A percentile compares a stretch with the other conserved stretches of the same genome.
Evolutionary conservation across 2,329 filamentous ascomycete species (phyloP).

Genomic region (Nemania sp.): DNA sequence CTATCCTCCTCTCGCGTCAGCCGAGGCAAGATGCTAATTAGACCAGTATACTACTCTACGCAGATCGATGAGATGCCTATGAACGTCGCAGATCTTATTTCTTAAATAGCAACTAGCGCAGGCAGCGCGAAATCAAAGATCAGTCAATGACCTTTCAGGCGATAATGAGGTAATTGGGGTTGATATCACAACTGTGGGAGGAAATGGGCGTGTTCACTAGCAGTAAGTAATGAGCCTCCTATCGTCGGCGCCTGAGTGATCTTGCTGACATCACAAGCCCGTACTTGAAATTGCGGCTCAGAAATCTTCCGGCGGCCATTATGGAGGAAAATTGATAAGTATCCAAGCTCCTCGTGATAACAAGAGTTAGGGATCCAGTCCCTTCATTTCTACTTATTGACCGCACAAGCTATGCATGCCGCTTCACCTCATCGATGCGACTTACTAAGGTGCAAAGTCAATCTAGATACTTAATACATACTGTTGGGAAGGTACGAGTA

Average conservation of each 20-base stretch:
- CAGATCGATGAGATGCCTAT: slow-evolving; percentile 99
- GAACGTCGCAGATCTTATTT: slow-evolving; percentile 74
- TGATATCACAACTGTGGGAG: slow-evolving; percentile 33
- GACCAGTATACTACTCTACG: slow-evolving; percentile 84
- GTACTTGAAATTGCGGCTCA: slow-evolving; percentile 15
- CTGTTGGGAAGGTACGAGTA: no score
- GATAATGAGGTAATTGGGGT: no score
- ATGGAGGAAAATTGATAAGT: background rate
- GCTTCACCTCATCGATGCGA: no score
- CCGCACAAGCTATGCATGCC: no score
- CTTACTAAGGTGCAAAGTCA: no score
- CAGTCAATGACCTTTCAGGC: no score
- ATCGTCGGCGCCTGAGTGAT: background rate
- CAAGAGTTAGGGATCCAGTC: no score
- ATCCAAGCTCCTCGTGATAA: no score
- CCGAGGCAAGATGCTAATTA: slow-evolving; percentile 5
- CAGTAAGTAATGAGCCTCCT: slow-evolving; percentile 29
- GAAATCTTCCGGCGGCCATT: background rate
- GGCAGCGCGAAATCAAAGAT: background rate
- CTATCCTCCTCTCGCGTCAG: slow-evolving; percentile 26
- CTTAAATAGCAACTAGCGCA: slow-evolving; percentile 41
- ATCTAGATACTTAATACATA: no score
- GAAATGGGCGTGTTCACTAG: slow-evolving; percentile 39
- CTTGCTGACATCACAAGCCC: slow-evolving; percentile 23
- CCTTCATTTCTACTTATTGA: no score